Conservation (phyloP, 23 red algal species). For the Gracilaria domingensis region DNA sequence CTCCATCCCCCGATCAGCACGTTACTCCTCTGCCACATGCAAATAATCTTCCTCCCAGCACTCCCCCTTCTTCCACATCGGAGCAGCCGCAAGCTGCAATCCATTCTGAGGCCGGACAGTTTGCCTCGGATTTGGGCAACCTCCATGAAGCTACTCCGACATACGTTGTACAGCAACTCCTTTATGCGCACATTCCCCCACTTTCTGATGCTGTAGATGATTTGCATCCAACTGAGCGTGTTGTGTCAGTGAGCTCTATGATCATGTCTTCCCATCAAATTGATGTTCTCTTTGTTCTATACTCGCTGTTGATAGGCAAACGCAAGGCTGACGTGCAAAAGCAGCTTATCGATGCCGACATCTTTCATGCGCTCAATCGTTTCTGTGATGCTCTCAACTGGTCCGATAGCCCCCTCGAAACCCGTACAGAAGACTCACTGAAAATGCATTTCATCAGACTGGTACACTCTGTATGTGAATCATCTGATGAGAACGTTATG, state of each 20-base stretch:
- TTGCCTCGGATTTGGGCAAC: background rate
- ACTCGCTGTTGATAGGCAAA: slow-evolving; percentile 69
- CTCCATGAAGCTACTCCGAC: background rate
- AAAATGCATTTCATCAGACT: slow-evolving; percentile 63
- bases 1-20: background rate
- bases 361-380: slow-evolving; percentile 61
- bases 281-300: slow-evolving; percentile 79
- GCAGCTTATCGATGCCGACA: slow-evolving; percentile 44
- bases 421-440: slow-evolving; percentile 55
- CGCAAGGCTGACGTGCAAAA: slow-evolving; percentile 73
- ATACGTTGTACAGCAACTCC: slow-evolving; percentile 20
- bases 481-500: slow-evolving; percentile 23
- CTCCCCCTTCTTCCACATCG: background rate
- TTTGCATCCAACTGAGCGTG: background rate
- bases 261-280: slow-evolving; percentile 66
- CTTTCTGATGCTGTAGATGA: background rate
- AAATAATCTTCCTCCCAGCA: background rate
- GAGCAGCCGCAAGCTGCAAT: background rate
- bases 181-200: slow-evolving; percentile 12
- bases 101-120: background rate
- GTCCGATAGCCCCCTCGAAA: slow-evolving; percentile 39
- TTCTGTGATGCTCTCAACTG: slow-evolving; percentile 76
- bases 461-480: slow-evolving; percentile 60
- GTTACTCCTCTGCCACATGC: background rate
- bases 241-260: slow-evolving; percentile 32